Base-by-base conservation (phyloP, 345 rosid genomes). In the Cardamine occulta region DNA sequence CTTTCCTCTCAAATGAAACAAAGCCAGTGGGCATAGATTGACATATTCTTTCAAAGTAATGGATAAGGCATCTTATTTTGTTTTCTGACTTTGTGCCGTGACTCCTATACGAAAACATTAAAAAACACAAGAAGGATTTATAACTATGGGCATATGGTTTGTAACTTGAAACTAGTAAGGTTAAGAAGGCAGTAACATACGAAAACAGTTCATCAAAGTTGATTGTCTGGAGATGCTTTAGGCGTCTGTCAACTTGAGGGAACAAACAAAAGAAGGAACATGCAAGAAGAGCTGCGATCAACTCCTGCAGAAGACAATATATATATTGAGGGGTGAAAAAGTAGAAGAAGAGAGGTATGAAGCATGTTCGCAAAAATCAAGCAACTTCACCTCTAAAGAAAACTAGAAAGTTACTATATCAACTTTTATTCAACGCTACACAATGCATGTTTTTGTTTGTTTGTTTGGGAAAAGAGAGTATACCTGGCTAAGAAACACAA, bases 1-100 rank as follows among this genome's bases (percentile, higher is more conserved):
- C 73, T 83, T 91, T 94, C 62, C 91, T 80, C 86, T 94, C 96
- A 82, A 89, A 94, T 13, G 97, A 91, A 42, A 94, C 88, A 77
- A 78, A 80, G 31, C 97, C 98, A 18, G 34, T 57, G 24, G 98
- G 97, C 80, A 84, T 80, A 64, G 24, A 62, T n/a, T 73, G 79
- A 73, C 86, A 82, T 75, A 91, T 85, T 83, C 93, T 86, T 65
- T 72, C 85, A 75, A 89, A 93, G 85, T 89, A 91, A 74, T 87
- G 88, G 6, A 78, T 34, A 13, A 88, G 80, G 70, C 96, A 91
- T 81, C 73, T 89, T 62, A 91, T 72, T 74, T 94, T 91, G 78
- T 74, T 80, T 77, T 94, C 87, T 68, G 79, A 91, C 26, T 32
- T 80, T 55, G 75, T 84, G 77, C 81, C 81, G 65, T 86, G 85